Evolutionary conservation across 495 filamentous ascomycete genomes (phyloP).

Genomic region (Astrocystis sublimbata): DNA sequence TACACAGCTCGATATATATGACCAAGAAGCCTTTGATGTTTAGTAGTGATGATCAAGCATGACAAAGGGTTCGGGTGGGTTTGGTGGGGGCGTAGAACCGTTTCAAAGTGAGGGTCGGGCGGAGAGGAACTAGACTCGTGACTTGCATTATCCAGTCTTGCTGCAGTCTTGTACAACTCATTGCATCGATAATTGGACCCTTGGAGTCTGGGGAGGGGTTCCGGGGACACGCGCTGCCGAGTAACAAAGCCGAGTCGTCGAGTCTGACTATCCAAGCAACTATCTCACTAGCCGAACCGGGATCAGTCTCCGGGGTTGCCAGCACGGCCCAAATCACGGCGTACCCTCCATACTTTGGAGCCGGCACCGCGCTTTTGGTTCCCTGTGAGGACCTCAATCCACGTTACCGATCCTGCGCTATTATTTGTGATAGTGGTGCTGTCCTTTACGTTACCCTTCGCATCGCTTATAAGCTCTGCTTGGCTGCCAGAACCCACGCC

Average conservation of each 20-base stretch:
- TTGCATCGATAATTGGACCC: slow-evolving; percentile 2
- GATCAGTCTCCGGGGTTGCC: slow-evolving; percentile 19
- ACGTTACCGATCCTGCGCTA: slow-evolving; percentile 38
- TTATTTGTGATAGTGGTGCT: background rate
- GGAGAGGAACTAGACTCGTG: background rate
- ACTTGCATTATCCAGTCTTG: background rate
- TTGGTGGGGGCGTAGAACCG: background rate
- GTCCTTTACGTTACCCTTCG: slow-evolving; percentile 9
- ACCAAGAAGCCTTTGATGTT: slow-evolving; percentile 3
- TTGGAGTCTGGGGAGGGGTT: too few species aligned
- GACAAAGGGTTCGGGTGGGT: slow-evolving; percentile 8
- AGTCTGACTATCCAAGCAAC: too few species aligned
- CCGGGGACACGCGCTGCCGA: background rate
- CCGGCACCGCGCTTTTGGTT: slow-evolving; percentile 51
- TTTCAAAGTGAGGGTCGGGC: background rate
- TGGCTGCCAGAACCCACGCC: background rate
- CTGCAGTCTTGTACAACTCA: background rate
- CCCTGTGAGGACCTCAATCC: slow-evolving; percentile 53
- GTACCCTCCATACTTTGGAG: slow-evolving; percentile 55
- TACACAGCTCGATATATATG: slow-evolving; percentile 1
- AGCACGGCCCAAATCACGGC: slow-evolving; percentile 51
- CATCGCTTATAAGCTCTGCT: slow-evolving; percentile 5
- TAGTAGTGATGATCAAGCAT: slow-evolving; percentile 17
- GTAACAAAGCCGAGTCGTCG: background rate
- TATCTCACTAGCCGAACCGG: background rate